Conservation (phyloP, 2,329 filamentous ascomycete genomes). For the Achaetomium macrosporum region DNA sequence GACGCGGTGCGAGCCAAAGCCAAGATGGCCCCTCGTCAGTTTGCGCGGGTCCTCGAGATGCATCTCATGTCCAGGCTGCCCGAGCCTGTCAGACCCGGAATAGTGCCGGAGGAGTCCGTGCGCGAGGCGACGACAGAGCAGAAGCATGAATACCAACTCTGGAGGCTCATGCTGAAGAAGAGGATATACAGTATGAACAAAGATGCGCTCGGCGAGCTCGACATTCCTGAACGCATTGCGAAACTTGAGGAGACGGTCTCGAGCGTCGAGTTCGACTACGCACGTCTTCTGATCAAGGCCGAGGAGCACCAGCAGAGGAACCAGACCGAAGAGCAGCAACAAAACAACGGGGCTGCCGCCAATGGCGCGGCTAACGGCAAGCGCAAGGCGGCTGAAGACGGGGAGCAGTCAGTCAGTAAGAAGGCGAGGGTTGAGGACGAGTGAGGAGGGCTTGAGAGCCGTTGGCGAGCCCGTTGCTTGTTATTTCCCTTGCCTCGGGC, state of each 20-base stretch:
- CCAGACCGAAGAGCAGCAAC: conserved; percentile 19
- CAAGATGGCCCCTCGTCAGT: conserved; percentile 75
- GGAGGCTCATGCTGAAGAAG: conserved; percentile 71
- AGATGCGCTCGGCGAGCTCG: conserved; percentile 64
- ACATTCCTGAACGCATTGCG: conserved; percentile 60
- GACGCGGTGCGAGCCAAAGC: conserved; percentile 52
- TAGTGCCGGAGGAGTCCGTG: conserved; percentile 37
- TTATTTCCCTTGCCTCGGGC: too few relatives aligned
- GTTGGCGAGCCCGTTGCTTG: too few relatives aligned
- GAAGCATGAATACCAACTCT: conserved; percentile 61
- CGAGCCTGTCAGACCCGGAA: conserved; percentile 47
- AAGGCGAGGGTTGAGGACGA: conserved; percentile 37
- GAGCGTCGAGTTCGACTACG: conserved; percentile 67
- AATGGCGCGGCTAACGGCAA: conserved; percentile 32
- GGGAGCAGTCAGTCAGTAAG: conserved; percentile 34
- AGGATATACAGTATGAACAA: conserved; percentile 70
- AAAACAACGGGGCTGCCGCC: not conserved
- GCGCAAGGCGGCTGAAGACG: conserved; percentile 37
- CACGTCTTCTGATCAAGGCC: conserved; percentile 50
- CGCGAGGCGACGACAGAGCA: conserved; percentile 51
- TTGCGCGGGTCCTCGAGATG: conserved; percentile 69
- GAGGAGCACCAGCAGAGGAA: conserved; percentile 31
- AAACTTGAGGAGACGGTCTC: conserved; percentile 65
- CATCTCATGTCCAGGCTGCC: conserved; percentile 60
- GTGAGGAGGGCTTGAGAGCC: not conserved